Base-by-base conservation (phyloP, 768 basidiomycete species). In the Amanita jacksonii region DNA sequence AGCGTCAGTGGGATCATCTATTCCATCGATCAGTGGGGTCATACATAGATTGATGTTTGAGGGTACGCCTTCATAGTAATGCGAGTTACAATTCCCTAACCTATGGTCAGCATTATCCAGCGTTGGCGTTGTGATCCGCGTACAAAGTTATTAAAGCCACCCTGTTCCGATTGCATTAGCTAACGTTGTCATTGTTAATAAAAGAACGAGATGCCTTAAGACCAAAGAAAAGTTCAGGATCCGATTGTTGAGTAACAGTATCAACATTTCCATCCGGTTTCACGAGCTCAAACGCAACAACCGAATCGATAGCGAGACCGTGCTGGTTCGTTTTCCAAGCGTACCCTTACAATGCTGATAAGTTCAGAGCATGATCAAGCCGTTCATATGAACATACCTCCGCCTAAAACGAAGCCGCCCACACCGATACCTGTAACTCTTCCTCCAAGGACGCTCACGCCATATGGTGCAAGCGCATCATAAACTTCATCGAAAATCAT, bases 71-170 rank as follows among this genome's bases (percentile, higher is more conserved):
- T 70, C 16, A 82, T 42, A 0, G 70, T 74, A 51, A 82, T 74
- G 32, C 58, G 66, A 0, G 79, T 81, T 3, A 81, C 74, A 27
- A 81, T 73, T 1, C 80, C 81, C 69, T 69, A 34, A 18, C 15
- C 20, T 5, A 5, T 10, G 13, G 19, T 42, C 8, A 13, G 7
- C 24, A n/a, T 20, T 19, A n/a, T 42, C 13, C 20, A 12, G 7
- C 7, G 18, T n/a, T 32, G n/a, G 27, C 2, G 15, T 4, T 8
- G 20, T 19, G 39, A 20, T 8, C 12, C 20, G 5, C 51, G 41
- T 43, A 63, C 68, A 46, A 78, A 81, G 49, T 82, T 83, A 49
- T 83, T 80, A 50, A 66, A 55, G 8, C 79, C 79, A 24, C 80
- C 81, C 75, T 79, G 16, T 18, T n/a, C 8, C 5, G 12, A 36